Evolutionary conservation across 2,329 filamentous ascomycete species (phyloP), one percentile per base, ranked within the genome.

Genomic region (Pestalotiopsis sp.): DNA sequence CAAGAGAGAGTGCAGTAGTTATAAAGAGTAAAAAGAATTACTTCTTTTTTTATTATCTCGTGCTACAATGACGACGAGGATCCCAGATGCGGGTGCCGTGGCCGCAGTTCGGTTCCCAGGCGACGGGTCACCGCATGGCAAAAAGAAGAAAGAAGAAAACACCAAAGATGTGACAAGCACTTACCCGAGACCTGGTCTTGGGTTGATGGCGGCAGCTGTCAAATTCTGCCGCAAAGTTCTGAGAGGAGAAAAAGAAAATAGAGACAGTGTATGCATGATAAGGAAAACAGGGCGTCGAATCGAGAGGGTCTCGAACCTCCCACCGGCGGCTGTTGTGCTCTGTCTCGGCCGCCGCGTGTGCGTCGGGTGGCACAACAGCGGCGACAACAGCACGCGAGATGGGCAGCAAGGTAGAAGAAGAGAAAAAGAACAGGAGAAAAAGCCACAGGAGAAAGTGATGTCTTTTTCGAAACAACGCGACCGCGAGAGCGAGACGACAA

Each of bases 121-220:
- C 45, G 45, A 52, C n/a, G n/a, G 45, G 45, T 52, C 45, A 52
- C 45, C 11, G 17, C 45, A 52, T 52, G 45, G 45, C 14, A 9
- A 9, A 20, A 3, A 52, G 2, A 52, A 3, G 9, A 23, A 52
- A 27, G 41, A 39, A 12, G 27, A 23, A 63, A 27, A 39, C 12
- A 41, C 12, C 6, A 39, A 20, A 63, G 60, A n/a, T 11, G 31
- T 12, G 60, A 63, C 27, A 41, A 23, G 36, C 31, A 17, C 25
- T 38, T 36, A 23, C 60, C 20, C 39, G 17, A 41, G 41, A 36
- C 41, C 27, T n/a, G 41, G 41, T 66, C 31, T 58, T 25, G 63
- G 63, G 63, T 36, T 66, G 49, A 36, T 31, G 49, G 63, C 49
- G 31, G 63, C 49, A 39, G 49, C 63, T 58, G 49, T 66, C 63